Percentiles rank a stretch among this genome's conserved stretches.
Evolutionary conservation across 371 early-diverging fungal genomes (phyloP).

Genomic region (Rhizopus stolonifer): DNA sequence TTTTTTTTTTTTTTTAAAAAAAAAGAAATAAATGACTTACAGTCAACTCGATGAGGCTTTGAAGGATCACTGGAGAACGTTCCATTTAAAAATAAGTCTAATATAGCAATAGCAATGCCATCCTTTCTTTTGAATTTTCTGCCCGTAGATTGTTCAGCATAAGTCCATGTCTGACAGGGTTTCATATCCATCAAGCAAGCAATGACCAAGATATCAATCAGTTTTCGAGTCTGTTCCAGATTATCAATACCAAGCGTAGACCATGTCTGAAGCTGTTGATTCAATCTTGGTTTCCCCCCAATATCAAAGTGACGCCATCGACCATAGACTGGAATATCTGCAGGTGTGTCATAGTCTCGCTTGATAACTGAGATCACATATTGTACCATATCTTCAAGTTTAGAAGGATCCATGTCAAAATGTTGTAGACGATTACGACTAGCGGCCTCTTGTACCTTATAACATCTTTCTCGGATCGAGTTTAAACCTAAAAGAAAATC

Average conservation of each 20-base stretch:
- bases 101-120: conserved; percentile 83
- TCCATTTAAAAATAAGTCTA: conserved; percentile 81
- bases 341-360: conserved; percentile 62
- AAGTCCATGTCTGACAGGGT: conserved; percentile 83
- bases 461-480: conserved; percentile 77
- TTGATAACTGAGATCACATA: conserved; percentile 70
- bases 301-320: conserved; percentile 91
- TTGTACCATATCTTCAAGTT: conserved; percentile 69
- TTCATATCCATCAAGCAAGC: conserved; percentile 90
- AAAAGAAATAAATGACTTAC: background rate
- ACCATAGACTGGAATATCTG: conserved; percentile 82
- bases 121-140: conserved; percentile 69
- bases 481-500: conserved; percentile 69
- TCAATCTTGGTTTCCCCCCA: conserved; percentile 56
- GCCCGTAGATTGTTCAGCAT: conserved; percentile 57
- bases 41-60: conserved; percentile 77
- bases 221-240: conserved; percentile 66
- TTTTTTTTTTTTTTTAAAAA: background rate
- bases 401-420: conserved; percentile 70
- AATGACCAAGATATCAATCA: conserved; percentile 84
- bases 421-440: conserved; percentile 55
- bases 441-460: conserved; percentile 66
- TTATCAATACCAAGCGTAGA: conserved; percentile 41
- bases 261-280: conserved; percentile 55
- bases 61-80: conserved; percentile 68